Evolutionary conservation across 2,329 filamentous ascomycete species (phyloP), one percentile per base, ranked within the genome.

Genomic region (Beauveria caledonica): DNA sequence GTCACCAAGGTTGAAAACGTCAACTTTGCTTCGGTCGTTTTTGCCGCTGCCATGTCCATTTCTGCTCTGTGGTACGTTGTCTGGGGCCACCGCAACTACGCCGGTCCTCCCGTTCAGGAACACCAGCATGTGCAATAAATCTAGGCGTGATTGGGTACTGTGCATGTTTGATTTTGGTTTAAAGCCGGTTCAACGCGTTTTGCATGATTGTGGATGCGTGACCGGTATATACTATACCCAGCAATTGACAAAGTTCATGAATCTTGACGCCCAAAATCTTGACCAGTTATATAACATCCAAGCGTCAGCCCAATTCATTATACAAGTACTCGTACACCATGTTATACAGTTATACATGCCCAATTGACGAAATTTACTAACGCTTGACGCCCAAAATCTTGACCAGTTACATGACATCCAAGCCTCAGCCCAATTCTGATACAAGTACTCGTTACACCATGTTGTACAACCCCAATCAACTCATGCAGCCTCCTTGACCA

Each of bases 21-120:
- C 78, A 91, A 91, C 78, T 91, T 89, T 71, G 87, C 87, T 1
- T 85, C 85, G 15, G 87, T 86, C 39, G 87, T 91, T n/a, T 89
- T 90, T 66, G 81, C 87, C 27, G 85, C 78, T 5, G 86, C 88
- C 63, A 80, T 82, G 59, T 53, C 76, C 44, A 79, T 90, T 61
- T 83, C 87, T 1, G 79, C 77, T 10, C 71, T 74, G 8, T 91
- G 87, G 86, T 91, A 91, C 75, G 76, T 84, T 65, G 78, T 79
- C 56, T 89, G 86, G 85, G 87, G 87, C 39, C 81, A 83, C 73
- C 82, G 84, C 73, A 83, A 90, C 73, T 89, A 89, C 73, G 77
- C 77, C 50, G 86, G 86, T 17, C 86, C 84, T 1, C 83, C 80
- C n/a, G 78, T 76, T 44, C 68, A 76, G 60, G 73, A 73, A 60